These are phyloP conservation scores for Pseudozyma pruni DNA, from an alignment of 1,284 basidiomycete genomes.

Conservation along the genomic window DNA sequence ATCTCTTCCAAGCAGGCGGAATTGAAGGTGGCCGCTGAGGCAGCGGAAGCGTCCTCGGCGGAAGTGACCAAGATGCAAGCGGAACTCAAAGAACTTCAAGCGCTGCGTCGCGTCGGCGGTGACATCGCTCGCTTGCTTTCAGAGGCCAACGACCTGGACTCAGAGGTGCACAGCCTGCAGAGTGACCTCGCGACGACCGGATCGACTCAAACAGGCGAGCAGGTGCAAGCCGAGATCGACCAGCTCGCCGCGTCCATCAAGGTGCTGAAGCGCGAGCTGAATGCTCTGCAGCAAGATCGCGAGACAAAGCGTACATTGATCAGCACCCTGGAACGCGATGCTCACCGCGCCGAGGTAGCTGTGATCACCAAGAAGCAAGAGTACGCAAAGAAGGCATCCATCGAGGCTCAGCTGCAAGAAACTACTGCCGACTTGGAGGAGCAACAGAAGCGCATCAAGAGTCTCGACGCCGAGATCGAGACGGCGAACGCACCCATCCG, in stretches of 20 bases:
- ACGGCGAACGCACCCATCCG: conserved; percentile 78
- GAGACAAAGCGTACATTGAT: conserved; percentile 50
- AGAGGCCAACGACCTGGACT: conserved; percentile 35
- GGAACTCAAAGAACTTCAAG: conserved; percentile 47
- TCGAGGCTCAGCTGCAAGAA: conserved; percentile 65
- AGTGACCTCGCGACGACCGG: conserved; percentile 50
- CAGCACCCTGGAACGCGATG: conserved; percentile 43
- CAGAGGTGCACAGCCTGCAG: conserved; percentile 48
- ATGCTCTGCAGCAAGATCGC: conserved; percentile 48
- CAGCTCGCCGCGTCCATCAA: conserved; percentile 50
- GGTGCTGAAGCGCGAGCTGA: conserved; percentile 54
- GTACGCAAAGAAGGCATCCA: conserved; percentile 39
- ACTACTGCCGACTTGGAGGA: conserved; percentile 73
- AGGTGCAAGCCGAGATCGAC: conserved; percentile 56
- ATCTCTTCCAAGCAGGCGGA: conserved; percentile 73
- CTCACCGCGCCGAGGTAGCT: conserved; percentile 69
- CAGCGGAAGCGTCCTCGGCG: conserved; percentile 51
- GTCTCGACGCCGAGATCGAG: conserved; percentile 74
- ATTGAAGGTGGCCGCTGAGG: conserved; percentile 52
- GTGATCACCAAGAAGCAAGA: conserved; percentile 54
- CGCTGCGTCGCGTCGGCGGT: conserved; percentile 36
- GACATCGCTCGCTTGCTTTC: conserved; percentile 45
- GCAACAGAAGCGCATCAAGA: conserved; percentile 54
- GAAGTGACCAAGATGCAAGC: conserved; percentile 33
- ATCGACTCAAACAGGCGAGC: conserved; percentile 52